phyloP scores from a whole-genome alignment of 192 early-diverging fungal species.

The Diversispora epigaea region DNA sequence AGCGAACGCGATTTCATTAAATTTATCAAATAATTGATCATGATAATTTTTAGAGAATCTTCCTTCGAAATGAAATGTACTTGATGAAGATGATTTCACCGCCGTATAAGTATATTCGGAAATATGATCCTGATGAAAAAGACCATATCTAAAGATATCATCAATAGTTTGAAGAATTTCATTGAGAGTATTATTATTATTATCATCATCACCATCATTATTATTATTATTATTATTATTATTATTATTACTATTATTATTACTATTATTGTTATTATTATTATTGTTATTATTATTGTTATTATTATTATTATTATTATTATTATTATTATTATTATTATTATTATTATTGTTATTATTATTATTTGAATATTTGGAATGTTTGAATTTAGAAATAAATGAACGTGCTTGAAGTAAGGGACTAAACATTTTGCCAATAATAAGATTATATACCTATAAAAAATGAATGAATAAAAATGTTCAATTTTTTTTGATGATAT shows the following conservation, averaged over 20 bases:
- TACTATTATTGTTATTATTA: too few relatives aligned
- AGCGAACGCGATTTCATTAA: not conserved
- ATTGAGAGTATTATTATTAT: not conserved
- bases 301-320: too few relatives aligned
- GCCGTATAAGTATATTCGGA: not conserved
- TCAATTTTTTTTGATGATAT: too few relatives aligned
- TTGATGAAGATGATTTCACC: not conserved
- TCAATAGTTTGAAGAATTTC: not conserved
- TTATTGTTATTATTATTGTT: not conserved
- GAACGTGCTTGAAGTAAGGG: not conserved
- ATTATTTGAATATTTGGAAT: too few relatives aligned
- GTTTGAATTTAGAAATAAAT: not conserved
- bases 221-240: too few relatives aligned
- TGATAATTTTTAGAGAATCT: not conserved
- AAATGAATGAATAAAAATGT: too few relatives aligned
- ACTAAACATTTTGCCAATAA: constrained; percentile 2
- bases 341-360: too few relatives aligned
- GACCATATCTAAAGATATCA: not conserved
- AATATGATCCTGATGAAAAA: constrained; percentile 17
- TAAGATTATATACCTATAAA: not conserved
- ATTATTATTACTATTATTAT: too few relatives aligned
- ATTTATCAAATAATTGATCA: constrained; percentile 8
- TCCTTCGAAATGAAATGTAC: not conserved
- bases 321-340: too few relatives aligned
- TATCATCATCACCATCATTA: not conserved